phyloP scores from a whole-genome alignment of 1,284 basidiomycete species.

The Austroboletus niveus region DNA sequence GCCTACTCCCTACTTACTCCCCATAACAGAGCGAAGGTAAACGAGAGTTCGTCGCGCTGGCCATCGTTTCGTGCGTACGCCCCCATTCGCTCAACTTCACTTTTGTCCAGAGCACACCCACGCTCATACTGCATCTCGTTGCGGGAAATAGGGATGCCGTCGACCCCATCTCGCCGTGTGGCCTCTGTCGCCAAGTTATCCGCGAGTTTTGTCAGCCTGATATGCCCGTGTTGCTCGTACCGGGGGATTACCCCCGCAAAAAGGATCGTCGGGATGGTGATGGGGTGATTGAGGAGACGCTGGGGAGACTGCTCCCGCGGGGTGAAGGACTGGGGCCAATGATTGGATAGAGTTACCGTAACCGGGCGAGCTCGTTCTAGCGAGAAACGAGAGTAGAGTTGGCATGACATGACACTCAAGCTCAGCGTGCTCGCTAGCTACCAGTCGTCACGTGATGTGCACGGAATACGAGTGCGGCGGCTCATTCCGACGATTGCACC shows the following conservation, averaged over 20 bases:
- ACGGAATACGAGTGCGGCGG: too few relatives aligned
- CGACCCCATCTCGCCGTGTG: conserved; percentile 76
- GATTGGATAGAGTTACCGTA: too few relatives aligned
- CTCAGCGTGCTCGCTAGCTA: too few relatives aligned
- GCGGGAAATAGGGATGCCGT: conserved; percentile 54
- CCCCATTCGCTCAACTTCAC: not conserved
- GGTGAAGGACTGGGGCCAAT: not conserved
- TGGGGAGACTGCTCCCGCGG: conserved; percentile 74
- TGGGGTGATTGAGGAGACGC: conserved; percentile 59
- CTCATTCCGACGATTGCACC: not conserved
- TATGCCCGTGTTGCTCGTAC: conserved; percentile 79
- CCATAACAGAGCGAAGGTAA: conserved; percentile 71
- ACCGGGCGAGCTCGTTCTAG: not conserved
- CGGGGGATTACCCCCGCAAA: conserved; percentile 58
- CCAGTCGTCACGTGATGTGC: too few relatives aligned
- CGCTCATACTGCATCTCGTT: not conserved
- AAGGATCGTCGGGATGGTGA: conserved; percentile 38
- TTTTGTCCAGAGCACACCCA: not conserved
- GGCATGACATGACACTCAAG: too few relatives aligned
- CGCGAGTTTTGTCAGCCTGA: conserved; percentile 81
- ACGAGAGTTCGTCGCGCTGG: conserved; percentile 65
- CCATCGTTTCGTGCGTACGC: conserved; percentile 63
- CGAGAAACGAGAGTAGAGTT: not conserved
- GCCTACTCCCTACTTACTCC: not conserved
- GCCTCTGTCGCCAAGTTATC: conserved; percentile 89